phyloP scores from a whole-genome alignment of 305 asterid genomes.

The Fraxinus nigra region DNA sequence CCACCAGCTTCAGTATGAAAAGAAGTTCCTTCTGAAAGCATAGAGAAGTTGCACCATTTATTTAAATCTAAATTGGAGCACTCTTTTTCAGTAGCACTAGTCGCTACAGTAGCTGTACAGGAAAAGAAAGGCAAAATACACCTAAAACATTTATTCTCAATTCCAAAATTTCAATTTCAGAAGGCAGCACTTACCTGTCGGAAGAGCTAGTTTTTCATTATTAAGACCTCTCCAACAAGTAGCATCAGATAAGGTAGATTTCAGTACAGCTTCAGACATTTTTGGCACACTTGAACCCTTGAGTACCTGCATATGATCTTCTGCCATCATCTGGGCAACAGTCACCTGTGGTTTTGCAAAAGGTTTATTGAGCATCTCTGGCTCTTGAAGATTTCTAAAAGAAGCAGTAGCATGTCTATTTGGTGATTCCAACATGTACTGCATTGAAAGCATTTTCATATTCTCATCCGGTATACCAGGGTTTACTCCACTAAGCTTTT shows the following conservation, averaged over 20 bases:
- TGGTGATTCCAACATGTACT: conserved; percentile 31
- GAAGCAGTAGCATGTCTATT: conserved; percentile 25
- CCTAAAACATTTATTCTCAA: conserved; percentile 3
- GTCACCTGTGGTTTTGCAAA: conserved; percentile 24
- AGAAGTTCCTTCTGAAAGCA: conserved; percentile 36
- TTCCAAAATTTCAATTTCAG: conserved; percentile 14
- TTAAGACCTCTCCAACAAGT: conserved; percentile 29
- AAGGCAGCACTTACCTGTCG: conserved; percentile 33
- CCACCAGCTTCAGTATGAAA: conserved; percentile 26
- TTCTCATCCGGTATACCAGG: conserved; percentile 28
- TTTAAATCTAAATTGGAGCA: conserved; percentile 19
- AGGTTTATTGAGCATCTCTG: conserved; percentile 26
- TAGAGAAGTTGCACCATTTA: conserved; percentile 28
- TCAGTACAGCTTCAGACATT: conserved; percentile 27
- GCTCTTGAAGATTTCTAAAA: conserved; percentile 25
- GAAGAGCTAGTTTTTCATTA: conserved; percentile 26
- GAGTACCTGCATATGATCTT: conserved; percentile 16
- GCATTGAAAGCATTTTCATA: conserved; percentile 28
- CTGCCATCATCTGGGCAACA: conserved; percentile 18
- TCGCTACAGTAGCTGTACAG: conserved; percentile 9
- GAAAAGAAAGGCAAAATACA: conserved; percentile 21
- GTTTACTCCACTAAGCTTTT: conserved; percentile 20
- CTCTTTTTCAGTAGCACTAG: background rate
- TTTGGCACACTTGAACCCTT: conserved; percentile 20
- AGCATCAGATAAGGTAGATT: conserved; percentile 26